Percentiles rank a stretch among this genome's conserved stretches.
Conservation (phyloP, 192 early-diverging fungal genomes). For the Entomortierella chlamydospora region DNA sequence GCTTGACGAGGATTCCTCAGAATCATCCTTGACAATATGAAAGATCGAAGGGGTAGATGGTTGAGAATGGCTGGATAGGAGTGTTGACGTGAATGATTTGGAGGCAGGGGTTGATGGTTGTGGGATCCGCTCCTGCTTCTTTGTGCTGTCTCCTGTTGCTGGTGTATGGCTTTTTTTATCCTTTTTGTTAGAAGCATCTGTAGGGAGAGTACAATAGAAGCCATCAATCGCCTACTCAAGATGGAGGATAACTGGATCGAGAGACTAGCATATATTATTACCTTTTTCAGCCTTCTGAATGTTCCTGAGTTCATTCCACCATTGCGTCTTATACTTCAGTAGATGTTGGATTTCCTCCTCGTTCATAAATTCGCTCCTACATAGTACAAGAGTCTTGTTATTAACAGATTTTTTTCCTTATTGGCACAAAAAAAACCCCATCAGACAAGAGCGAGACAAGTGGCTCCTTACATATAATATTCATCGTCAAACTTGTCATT, state of each 20-base stretch:
- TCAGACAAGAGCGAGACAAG: background rate
- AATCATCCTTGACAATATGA: slow-evolving; percentile 37
- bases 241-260: no score
- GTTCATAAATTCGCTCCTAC: slow-evolving; percentile 81
- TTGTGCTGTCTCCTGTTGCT: background rate
- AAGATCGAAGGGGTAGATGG: slow-evolving; percentile 55
- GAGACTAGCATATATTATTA: background rate
- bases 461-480: slow-evolving; percentile 80
- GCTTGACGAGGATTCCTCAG: slow-evolving; percentile 3
- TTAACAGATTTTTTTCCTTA: background rate
- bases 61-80: slow-evolving; percentile 7
- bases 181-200: slow-evolving; percentile 15
- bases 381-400: background rate
- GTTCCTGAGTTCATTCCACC: slow-evolving; percentile 70
- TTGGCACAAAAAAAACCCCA: background rate
- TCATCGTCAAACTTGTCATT: slow-evolving; percentile 92
- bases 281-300: slow-evolving; percentile 68
- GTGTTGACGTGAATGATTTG: slow-evolving; percentile 13
- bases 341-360: slow-evolving; percentile 87
- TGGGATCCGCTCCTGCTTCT: background rate
- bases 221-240: no score
- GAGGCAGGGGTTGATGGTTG: background rate
- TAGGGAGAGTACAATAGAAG: background rate
- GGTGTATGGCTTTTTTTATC: background rate
- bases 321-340: slow-evolving; percentile 79